Conservation (phyloP, 2,329 filamentous ascomycete genomes). For the Fusarium zealandicum region DNA sequence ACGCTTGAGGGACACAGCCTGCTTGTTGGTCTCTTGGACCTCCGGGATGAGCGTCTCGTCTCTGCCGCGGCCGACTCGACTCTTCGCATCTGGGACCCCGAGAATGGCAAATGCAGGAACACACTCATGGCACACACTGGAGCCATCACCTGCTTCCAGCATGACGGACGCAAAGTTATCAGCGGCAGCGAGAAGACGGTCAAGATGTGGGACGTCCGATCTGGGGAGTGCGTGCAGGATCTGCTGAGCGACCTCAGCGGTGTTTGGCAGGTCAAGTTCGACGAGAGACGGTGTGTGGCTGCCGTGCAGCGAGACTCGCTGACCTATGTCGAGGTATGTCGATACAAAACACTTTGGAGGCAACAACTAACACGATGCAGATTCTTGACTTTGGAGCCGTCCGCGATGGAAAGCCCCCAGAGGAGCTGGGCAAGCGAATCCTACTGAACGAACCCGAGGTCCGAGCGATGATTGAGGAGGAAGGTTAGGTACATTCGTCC, state of each 20-base stretch:
- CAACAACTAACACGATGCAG: conserved; percentile 54
- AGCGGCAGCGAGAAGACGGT: conserved; percentile 93
- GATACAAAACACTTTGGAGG: not conserved
- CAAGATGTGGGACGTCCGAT: conserved; percentile 98
- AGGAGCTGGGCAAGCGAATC: conserved; percentile 81
- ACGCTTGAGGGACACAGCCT: conserved; percentile 93
- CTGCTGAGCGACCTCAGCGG: conserved; percentile 90
- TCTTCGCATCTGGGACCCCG: conserved; percentile 94
- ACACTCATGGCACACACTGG: conserved; percentile 93
- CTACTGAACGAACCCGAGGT: conserved; percentile 67
- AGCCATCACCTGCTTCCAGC: conserved; percentile 98
- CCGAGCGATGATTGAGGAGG: conserved; percentile 58
- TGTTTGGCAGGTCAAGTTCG: conserved; percentile 99
- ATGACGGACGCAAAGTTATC: conserved; percentile 95
- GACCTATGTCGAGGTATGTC: conserved; percentile 92
- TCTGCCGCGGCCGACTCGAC: conserved; percentile 96
- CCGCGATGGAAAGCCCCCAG: conserved; percentile 81
- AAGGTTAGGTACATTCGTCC: conserved; percentile 37
- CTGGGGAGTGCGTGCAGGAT: conserved; percentile 90
- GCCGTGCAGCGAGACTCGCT: conserved; percentile 91
- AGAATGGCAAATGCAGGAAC: conserved; percentile 87
- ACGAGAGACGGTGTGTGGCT: conserved; percentile 92
- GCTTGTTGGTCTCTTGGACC: conserved; percentile 88
- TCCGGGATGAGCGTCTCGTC: conserved; percentile 88
- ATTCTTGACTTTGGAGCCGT: conserved; percentile 97